Conservation (phyloP, 2,329 filamentous ascomycete genomes). For the Fusarium citri region DNA sequence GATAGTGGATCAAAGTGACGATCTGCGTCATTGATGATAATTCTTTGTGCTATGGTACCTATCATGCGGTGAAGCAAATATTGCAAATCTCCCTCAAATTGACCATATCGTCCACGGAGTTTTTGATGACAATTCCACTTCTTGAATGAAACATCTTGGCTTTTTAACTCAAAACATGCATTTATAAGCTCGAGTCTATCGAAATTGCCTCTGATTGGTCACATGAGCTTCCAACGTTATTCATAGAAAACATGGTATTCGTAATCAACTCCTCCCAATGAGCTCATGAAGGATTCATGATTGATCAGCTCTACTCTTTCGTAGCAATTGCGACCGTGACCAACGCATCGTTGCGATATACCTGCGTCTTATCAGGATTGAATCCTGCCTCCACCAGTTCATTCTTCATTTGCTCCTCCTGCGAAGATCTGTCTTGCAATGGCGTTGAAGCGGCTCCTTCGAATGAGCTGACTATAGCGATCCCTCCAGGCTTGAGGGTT, state of each 20-base stretch:
- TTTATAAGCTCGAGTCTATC: not conserved
- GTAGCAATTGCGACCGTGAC: not conserved
- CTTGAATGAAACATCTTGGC: not conserved
- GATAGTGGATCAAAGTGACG: not conserved
- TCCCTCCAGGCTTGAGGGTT: not conserved
- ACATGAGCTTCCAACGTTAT: not conserved
- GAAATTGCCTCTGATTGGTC: no score
- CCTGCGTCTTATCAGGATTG: not conserved
- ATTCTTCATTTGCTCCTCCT: not conserved
- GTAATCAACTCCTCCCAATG: not conserved
- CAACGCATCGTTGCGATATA: not conserved
- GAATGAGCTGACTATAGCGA: not conserved
- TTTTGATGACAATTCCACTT: not conserved
- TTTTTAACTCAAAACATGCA: not conserved
- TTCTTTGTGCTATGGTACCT: not conserved
- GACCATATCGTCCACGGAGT: not conserved
- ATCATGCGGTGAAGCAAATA: not conserved
- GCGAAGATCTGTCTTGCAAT: not conserved
- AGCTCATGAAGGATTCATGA: no score
- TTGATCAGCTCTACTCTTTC: not conserved
- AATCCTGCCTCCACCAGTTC: not conserved
- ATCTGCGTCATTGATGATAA: not conserved
- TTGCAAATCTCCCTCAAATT: constrained; percentile 6
- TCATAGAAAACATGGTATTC: not conserved
- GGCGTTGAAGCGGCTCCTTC: not conserved